These are phyloP conservation scores for Harringtonia lauricola DNA, from an alignment of 2,329 filamentous ascomycete genomes.

Conservation along the genomic window DNA sequence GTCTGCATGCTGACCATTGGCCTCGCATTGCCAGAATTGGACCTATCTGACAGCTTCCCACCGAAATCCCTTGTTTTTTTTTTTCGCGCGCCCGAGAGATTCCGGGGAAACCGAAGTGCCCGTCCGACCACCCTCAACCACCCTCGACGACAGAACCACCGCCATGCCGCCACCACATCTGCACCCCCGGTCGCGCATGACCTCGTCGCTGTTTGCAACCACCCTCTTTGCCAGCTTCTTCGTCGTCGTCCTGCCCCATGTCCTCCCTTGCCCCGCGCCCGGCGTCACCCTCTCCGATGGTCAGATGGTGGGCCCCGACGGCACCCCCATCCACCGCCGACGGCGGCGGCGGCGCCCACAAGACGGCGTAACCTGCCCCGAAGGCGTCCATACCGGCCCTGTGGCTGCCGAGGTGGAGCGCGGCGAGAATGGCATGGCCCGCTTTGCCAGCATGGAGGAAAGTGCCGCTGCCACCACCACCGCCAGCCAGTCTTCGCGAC, in stretches of 20 bases:
- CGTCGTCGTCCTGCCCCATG: constrained; percentile 81
- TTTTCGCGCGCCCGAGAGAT: too few relatives aligned
- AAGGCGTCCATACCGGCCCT: neutral
- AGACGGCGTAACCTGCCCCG: neutral
- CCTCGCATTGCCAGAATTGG: too few relatives aligned
- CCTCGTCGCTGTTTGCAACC: constrained; percentile 88
- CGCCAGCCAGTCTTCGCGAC: constrained; percentile 21
- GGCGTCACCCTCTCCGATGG: constrained; percentile 66
- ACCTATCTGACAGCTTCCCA: too few relatives aligned
- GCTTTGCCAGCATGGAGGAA: constrained; percentile 28
- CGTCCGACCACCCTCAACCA: neutral
- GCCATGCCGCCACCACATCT: constrained; percentile 76
- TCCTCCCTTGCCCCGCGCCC: constrained; percentile 83
- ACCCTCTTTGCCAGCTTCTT: constrained; percentile 83
- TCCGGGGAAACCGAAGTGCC: too few relatives aligned
- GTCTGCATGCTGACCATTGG: too few relatives aligned
- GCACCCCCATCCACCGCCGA: constrained; percentile 19
- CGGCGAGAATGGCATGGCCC: constrained; percentile 33
- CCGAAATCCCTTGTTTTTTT: too few relatives aligned
- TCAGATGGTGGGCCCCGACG: constrained; percentile 32
- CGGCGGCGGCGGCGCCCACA: constrained; percentile 21
- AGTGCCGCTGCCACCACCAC: constrained; percentile 29
- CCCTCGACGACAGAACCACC: neutral
- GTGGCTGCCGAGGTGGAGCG: constrained; percentile 24
- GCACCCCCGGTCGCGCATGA: constrained; percentile 87